Percentiles rank a stretch among this genome's conserved stretches.
Evolutionary conservation across 257 asterid genomes (phyloP).

Genomic region (Solanum megistacrolobum): DNA sequence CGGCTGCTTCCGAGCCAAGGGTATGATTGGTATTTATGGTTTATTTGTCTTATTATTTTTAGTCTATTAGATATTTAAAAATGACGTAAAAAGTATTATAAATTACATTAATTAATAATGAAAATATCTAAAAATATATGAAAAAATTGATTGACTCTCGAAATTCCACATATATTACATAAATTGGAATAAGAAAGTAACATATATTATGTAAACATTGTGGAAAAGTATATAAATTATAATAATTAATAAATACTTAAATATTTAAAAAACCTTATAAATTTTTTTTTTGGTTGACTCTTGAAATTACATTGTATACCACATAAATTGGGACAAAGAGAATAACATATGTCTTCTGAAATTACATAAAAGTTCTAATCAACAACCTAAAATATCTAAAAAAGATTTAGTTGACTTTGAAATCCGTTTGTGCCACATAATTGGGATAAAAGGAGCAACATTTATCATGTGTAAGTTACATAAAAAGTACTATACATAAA

Average conservation of each 20-base stretch:
- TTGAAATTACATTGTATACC: not conserved
- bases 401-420: not conserved
- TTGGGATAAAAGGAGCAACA: not conserved
- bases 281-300: not conserved
- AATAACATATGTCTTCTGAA: not conserved
- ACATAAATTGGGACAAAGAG: not conserved
- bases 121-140: no score
- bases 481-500: not conserved
- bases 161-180: not conserved
- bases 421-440: not conserved
- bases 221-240: no score
- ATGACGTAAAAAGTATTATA: no score
- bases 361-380: not conserved
- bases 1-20: not conserved
- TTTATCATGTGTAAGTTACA: not conserved
- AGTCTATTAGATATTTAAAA: no score
- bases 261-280: not conserved
- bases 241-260: not conserved
- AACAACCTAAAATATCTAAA: not conserved
- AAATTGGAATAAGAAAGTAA: no score
- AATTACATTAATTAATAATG: no score
- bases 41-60: not conserved
- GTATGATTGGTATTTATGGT: not conserved
- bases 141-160: not conserved
- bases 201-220: not conserved